These are phyloP conservation scores for Xylariomycetidae sp. DNA, from an alignment of 2,329 filamentous ascomycete species.

Conservation along the genomic window DNA sequence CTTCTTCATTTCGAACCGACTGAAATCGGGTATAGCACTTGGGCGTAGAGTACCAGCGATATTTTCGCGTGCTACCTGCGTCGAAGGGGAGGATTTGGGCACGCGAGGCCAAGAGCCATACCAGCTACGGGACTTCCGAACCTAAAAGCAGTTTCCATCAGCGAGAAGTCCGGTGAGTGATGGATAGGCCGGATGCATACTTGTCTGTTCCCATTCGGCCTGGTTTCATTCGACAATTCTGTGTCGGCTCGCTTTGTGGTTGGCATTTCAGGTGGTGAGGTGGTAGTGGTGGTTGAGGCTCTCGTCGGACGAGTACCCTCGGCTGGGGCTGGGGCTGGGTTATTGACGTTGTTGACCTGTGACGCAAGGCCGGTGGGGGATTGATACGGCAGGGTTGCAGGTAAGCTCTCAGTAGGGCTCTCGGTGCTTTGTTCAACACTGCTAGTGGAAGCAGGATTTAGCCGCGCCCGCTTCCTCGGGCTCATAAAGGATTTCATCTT, in stretches of 20 bases:
- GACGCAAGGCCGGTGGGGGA: slow-evolving; percentile 18
- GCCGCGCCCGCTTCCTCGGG: slow-evolving; percentile 37
- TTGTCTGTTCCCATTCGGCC: slow-evolving; percentile 12
- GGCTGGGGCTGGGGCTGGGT: slow-evolving; percentile 1
- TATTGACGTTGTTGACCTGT: slow-evolving; percentile 8
- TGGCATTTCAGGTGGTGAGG: too few species aligned
- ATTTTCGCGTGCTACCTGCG: slow-evolving; percentile 55
- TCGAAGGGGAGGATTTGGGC: slow-evolving; percentile 54
- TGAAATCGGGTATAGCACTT: slow-evolving; percentile 42
- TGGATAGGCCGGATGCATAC: too few species aligned
- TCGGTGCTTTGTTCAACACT: too few species aligned
- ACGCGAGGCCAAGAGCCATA: slow-evolving; percentile 57
- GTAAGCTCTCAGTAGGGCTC: slow-evolving; percentile 15
- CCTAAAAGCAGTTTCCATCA: slow-evolving; percentile 28
- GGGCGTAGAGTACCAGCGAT: slow-evolving; percentile 53
- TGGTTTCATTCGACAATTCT: slow-evolving; percentile 11
- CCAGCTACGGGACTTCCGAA: slow-evolving; percentile 54
- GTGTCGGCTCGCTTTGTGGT: slow-evolving; percentile 13
- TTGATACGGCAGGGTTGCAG: slow-evolving; percentile 14
- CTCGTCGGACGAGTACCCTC: too few species aligned
- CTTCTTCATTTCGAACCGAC: slow-evolving; percentile 45
- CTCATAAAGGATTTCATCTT: slow-evolving; percentile 31
- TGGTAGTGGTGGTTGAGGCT: too few species aligned
- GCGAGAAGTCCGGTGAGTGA: too few species aligned
- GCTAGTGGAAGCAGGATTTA: slow-evolving; percentile 30